A percentile compares a stretch with the other conserved stretches of the same genome.
Conservation (phyloP, 176 grass and related monocot species). For the Poa annua region DNA sequence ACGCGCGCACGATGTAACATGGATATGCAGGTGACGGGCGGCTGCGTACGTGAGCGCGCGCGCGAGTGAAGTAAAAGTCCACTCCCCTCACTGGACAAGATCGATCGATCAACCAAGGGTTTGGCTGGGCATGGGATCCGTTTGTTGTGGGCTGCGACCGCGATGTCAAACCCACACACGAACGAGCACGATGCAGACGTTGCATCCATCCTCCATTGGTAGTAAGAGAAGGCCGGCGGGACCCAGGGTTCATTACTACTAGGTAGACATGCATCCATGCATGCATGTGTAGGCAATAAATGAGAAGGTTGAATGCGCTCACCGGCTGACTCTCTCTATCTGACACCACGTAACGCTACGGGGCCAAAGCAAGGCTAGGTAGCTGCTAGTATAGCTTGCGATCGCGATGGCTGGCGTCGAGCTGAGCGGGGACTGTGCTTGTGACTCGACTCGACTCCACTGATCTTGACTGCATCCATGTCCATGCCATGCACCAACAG, state of each 20-base stretch:
- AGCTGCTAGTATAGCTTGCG: neutral
- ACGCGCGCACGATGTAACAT: neutral
- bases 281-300: slow-evolving; percentile 23
- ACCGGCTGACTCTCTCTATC: neutral
- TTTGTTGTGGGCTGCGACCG: too few species aligned
- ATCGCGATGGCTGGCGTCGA: neutral
- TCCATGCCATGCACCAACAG: too few species aligned
- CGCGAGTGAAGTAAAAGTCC: too few species aligned
- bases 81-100: too few species aligned
- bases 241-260: too few species aligned
- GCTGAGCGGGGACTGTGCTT: neutral
- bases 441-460: neutral
- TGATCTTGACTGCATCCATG: neutral
- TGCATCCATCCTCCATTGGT: too few species aligned
- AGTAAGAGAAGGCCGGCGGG: too few species aligned
- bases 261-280: neutral
- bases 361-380: neutral
- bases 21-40: neutral
- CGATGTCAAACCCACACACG: too few species aligned
- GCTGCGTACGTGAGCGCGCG: too few species aligned
- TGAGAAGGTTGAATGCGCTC: slow-evolving; percentile 7
- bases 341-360: slow-evolving; percentile 18
- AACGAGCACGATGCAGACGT: too few species aligned
- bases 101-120: too few species aligned
- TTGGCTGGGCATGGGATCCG: too few species aligned